Base-by-base conservation (phyloP, 441 rosid species). In the Pelargonium cotyledonis region DNA sequence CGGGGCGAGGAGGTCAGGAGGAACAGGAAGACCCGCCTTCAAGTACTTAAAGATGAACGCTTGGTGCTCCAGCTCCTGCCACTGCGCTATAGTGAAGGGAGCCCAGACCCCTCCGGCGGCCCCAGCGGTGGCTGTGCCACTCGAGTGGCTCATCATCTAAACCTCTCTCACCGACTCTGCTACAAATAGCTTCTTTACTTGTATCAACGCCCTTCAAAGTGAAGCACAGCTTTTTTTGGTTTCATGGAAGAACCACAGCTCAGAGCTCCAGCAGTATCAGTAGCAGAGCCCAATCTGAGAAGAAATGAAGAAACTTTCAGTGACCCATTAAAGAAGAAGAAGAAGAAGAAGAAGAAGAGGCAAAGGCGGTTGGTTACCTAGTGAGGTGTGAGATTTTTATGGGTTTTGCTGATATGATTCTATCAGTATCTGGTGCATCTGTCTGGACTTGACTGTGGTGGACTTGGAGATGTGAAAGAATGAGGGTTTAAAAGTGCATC, bases 1-100 rank as follows among this genome's bases (percentile, higher is more conserved):
- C 68, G 87, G 76, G 79, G 85, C 86, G 74, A 94, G 95, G 65
- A 94, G 97, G 81, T 89, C 95, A 73, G 96, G 83, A 21, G 99
- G 97, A 73, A 91, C 80, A 21, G 91, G 92, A 66, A 87, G 76
- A 51, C 91, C 92, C 2, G 95, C 85, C 7, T 77, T 85, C 86
- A 94, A 84, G 82, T 89, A 91, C 83, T 91, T 94, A 77, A 82
- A 94, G 75, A 94, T 83, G 19, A 94, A 79, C 58, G 95, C 92
- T 85, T 94, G 99, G 68, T 89, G 94, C 70, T 94, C 96, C 70
- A 94, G 96, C 77, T 94, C 99, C 81, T 94, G 96, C 90, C 88
- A 91, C 57, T 94, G 99, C 70, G 93, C 76, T 16, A 88, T 78
- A 62, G 97, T 91, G 85, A 94, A 91, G 46, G 95, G 96, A 69